Evolutionary conservation across 2,329 filamentous ascomycete genomes (phyloP), one percentile per base, ranked within the genome.

Genomic region (Helicocarpus griseus): DNA sequence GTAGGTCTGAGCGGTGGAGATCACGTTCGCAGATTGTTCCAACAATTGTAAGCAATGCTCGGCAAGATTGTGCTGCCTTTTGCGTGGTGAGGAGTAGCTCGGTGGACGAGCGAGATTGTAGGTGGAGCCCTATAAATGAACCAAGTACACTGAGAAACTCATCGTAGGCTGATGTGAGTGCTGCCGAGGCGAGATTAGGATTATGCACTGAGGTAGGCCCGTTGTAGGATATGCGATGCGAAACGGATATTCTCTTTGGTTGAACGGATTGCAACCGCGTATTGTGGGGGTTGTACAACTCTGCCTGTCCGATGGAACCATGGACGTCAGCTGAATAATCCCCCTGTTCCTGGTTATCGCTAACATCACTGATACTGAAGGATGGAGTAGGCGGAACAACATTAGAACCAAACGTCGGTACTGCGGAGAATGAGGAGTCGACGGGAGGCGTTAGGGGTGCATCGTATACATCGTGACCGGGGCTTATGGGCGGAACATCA

Each of bases 51-150:
- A 96, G 75, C 46, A 97, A 77, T 58, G 85, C 81, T 44, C 85
- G 84, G 56, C 90, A 94, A 2, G 90, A 89, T 6, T 82, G 77
- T 8, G 90, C 87, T 7, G 90, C 88, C 65, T 91, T 85, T 63
- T 87, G 85, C 45, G 94, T 91, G 14, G 87, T 89, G 9, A 83
- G 72, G 29, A 89, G 82, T 46, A 97, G 77, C 65, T 95, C 89
- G 1, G 86, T 81, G 7, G 89, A 85, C 6, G 89, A 93, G 56
- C 93, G 85, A n/a, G 90, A 93, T 65, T 96, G 89, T 54, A 96
- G 76, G 67, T 96, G 89, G 51, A 96, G 78, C 14, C 93, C 93
- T 65, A 97, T 91, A 66, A 97, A 95, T 4, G 89, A 94, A 48
- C 88, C 91, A 48, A 98, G 80, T 63, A 90, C 86, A 5, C 90